phyloP scores from a whole-genome alignment of 306 rosid species.

The Vigna nakashimae region DNA sequence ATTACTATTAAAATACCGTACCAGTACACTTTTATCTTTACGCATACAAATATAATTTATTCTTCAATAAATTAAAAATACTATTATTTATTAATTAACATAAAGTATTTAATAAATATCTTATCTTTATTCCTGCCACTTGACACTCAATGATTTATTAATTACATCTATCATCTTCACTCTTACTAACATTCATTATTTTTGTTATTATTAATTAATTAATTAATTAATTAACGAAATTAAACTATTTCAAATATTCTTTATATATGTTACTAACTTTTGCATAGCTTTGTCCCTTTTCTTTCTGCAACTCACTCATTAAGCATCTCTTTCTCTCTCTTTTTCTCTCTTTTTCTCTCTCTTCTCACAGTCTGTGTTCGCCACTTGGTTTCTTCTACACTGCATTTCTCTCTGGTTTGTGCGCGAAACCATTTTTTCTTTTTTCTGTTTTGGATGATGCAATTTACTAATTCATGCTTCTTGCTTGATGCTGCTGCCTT shows the following conservation, averaged over 20 bases:
- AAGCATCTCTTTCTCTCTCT: slow-evolving; percentile 3
- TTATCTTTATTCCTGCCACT: not conserved
- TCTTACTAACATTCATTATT: too few relatives aligned
- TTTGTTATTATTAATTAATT: too few relatives aligned
- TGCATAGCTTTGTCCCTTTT: not conserved
- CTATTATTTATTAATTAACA: too few relatives aligned
- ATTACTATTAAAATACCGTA: too few relatives aligned
- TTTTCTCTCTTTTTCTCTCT: not conserved
- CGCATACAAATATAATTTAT: too few relatives aligned
- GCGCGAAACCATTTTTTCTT: slow-evolving; percentile 2
- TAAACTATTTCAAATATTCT: too few relatives aligned
- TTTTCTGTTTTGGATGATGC: not conserved
- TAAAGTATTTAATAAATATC: not conserved
- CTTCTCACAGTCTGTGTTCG: not conserved
- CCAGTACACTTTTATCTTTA: too few relatives aligned
- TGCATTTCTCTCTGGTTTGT: slow-evolving; percentile 51
- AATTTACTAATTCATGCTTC: slow-evolving; percentile 19
- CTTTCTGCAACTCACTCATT: not conserved
- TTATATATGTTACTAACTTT: not conserved
- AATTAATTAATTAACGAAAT: too few relatives aligned
- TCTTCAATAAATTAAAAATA: too few relatives aligned
- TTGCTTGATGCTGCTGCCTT: not conserved
- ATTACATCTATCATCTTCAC: not conserved
- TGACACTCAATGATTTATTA: not conserved
- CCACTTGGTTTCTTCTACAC: slow-evolving; percentile 14